Base-by-base conservation (phyloP, 768 basidiomycete genomes). In the Pilatotrama ljubarskyi region DNA sequence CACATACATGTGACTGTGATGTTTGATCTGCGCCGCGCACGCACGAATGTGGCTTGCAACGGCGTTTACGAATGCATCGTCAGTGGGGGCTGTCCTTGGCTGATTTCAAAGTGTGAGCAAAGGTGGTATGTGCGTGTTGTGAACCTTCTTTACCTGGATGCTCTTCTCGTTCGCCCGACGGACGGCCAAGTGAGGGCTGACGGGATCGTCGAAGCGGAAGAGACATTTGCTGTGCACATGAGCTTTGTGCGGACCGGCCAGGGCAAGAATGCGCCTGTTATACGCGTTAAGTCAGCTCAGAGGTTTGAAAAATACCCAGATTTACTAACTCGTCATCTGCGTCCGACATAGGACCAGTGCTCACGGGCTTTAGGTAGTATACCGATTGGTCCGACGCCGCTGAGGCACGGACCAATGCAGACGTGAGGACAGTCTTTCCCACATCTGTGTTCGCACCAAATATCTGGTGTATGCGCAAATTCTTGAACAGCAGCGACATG, bases 391-490 rank as follows among this genome's bases (percentile, higher is more conserved):
- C 76, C 54, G 72, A 75, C 1, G 80, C 71, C 0, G 86, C 86
- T n/a, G 91, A 91, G 0, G 91, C 88, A 36, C 91, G 81, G 43
- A 87, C 83, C 36, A 98, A 84, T 1, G 92, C 92, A 2, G 94
- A 84, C 1, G 93, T 90, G 54, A 98, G 77, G 58, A 98, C 82
- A 0, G 95, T 97, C 75, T 98, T 98, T 25, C 96, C 96, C 50
- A 98, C 95, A 73, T 94, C 87, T 2, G 96, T 98, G 74, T 96
- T 97, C 1, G 95, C 94, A 32, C 96, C 96, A 69, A 97, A 96
- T 59, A 98, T 78, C 71, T 96, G 93, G 72, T 95, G 91, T 29
- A 94, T 77, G 17, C 93, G 85, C 35, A 98, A 81, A 69, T 95
- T 82, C 68, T 84, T 87, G 78, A 90, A 95, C 44, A 98, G 86